phyloP scores from a whole-genome alignment of 139 green algal genomes.

The Tetradesmus obliquus region DNA sequence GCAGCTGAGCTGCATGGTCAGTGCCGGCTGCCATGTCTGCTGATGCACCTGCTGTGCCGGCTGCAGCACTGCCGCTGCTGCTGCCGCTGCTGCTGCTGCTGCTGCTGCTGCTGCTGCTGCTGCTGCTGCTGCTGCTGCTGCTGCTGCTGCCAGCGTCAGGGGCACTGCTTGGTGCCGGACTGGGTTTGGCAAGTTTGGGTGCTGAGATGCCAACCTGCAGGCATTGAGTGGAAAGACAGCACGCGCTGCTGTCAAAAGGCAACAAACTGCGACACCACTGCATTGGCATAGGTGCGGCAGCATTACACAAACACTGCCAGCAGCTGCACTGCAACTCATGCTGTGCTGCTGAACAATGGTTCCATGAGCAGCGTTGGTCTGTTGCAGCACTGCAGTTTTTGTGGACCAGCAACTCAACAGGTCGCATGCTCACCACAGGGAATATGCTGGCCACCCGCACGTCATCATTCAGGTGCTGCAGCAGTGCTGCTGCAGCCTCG shows the following conservation, averaged over 20 bases:
- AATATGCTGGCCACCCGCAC: background rate
- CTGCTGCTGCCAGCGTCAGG: background rate
- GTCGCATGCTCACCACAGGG: slow-evolving; percentile 19
- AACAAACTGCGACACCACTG: too few species aligned
- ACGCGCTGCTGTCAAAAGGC: background rate
- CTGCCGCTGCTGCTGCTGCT: background rate
- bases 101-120: background rate
- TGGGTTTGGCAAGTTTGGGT: background rate
- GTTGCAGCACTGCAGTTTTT: background rate
- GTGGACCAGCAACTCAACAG: background rate
- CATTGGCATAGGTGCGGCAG: too few species aligned
- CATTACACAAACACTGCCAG: too few species aligned
- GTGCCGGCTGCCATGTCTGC: background rate
- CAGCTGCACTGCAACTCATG: too few species aligned
- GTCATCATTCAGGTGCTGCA: slow-evolving; percentile 14
- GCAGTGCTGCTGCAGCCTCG: background rate
- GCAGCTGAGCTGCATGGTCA: background rate
- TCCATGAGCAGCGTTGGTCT: background rate
- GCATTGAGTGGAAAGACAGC: background rate
- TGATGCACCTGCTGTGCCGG: background rate
- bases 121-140: background rate
- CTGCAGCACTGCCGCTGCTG: too few species aligned
- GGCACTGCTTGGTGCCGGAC: background rate
- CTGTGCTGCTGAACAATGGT: too few species aligned
- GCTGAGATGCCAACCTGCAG: background rate